Evolutionary conservation across 1,284 basidiomycete species (phyloP).

Genomic region (Ustilago lituana): DNA sequence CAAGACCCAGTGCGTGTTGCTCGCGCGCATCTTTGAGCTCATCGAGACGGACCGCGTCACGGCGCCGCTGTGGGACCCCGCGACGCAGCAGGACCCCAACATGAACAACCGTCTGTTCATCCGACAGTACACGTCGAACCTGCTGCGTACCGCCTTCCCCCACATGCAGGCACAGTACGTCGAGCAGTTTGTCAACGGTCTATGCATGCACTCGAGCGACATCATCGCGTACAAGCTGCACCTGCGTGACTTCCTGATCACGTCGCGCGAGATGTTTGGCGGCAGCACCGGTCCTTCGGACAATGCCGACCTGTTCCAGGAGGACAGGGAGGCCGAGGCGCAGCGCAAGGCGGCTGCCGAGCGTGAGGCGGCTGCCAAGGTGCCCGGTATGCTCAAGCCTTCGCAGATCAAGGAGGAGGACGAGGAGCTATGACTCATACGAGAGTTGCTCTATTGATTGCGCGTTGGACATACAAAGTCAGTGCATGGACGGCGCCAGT

Average conservation of each 20-base stretch:
- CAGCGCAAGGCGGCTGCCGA: slow-evolving; percentile 78
- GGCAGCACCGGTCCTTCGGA: slow-evolving; percentile 72
- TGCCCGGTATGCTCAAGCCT: slow-evolving; percentile 99
- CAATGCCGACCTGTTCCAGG: slow-evolving; percentile 85
- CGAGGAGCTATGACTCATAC: slow-evolving; percentile 61
- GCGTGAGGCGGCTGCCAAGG: slow-evolving; percentile 86
- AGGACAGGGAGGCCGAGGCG: slow-evolving; percentile 92
- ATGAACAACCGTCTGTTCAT: slow-evolving; percentile 86
- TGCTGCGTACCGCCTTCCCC: slow-evolving; percentile 69
- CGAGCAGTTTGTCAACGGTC: slow-evolving; percentile 73
- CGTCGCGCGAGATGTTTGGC: slow-evolving; percentile 71
- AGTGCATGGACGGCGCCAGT: too few species aligned
- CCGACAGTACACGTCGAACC: slow-evolving; percentile 85
- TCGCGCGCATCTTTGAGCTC: slow-evolving; percentile 92
- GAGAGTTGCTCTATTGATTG: slow-evolving; percentile 52
- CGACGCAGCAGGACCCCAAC: slow-evolving; percentile 76
- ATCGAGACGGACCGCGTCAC: slow-evolving; percentile 84
- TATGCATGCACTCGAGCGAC: slow-evolving; percentile 87
- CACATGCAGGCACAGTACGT: slow-evolving; percentile 67
- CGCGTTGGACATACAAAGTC: too few species aligned
- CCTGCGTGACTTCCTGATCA: slow-evolving; percentile 76
- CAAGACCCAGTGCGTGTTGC: slow-evolving; percentile 68
- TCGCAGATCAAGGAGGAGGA: slow-evolving; percentile 63
- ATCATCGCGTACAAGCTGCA: slow-evolving; percentile 81
- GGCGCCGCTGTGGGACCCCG: slow-evolving; percentile 85